Conservation (phyloP, 306 rosid species). For the Amphicarpaea edgeworthii region DNA sequence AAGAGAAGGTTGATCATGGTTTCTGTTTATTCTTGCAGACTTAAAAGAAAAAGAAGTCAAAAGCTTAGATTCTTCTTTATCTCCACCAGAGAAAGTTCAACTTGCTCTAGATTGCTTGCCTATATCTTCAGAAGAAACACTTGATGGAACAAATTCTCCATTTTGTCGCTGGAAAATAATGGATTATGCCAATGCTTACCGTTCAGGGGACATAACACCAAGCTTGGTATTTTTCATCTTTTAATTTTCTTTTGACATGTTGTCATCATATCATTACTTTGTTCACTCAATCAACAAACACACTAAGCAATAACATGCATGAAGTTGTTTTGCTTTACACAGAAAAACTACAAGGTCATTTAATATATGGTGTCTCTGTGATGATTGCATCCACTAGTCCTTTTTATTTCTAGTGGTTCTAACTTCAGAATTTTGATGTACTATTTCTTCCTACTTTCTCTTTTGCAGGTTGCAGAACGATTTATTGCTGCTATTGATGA, state of each 20-base stretch:
- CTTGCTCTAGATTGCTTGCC: slow-evolving; percentile 72
- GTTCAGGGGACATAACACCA: slow-evolving; percentile 71
- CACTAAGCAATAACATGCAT: slow-evolving; percentile 27
- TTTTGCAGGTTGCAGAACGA: slow-evolving; percentile 76
- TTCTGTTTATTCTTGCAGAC: slow-evolving; percentile 52
- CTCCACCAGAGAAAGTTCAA: slow-evolving; percentile 70
- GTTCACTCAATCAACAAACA: slow-evolving; percentile 20
- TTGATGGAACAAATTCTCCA: slow-evolving; percentile 36
- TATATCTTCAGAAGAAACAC: slow-evolving; percentile 33
- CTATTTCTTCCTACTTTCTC: slow-evolving; percentile 6
- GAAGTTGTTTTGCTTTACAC: neutral
- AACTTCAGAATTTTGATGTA: slow-evolving; percentile 13
- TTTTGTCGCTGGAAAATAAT: slow-evolving; percentile 77
- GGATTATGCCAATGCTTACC: slow-evolving; percentile 81
- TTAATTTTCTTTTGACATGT: slow-evolving; percentile 3
- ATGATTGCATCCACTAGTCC: neutral
- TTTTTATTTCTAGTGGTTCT: slow-evolving; percentile 5
- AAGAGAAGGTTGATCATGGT: slow-evolving; percentile 20
- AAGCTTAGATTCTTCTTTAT: slow-evolving; percentile 56
- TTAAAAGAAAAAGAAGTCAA: slow-evolving; percentile 63
- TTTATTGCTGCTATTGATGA: slow-evolving; percentile 66
- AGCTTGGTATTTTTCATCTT: slow-evolving; percentile 56
- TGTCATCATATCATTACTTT: neutral
- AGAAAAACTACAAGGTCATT: slow-evolving; percentile 6
- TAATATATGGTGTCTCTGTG: slow-evolving; percentile 4